These are phyloP conservation scores for Sonneratia caseolaris DNA, from an alignment of 345 rosid species.

Conservation along the genomic window DNA sequence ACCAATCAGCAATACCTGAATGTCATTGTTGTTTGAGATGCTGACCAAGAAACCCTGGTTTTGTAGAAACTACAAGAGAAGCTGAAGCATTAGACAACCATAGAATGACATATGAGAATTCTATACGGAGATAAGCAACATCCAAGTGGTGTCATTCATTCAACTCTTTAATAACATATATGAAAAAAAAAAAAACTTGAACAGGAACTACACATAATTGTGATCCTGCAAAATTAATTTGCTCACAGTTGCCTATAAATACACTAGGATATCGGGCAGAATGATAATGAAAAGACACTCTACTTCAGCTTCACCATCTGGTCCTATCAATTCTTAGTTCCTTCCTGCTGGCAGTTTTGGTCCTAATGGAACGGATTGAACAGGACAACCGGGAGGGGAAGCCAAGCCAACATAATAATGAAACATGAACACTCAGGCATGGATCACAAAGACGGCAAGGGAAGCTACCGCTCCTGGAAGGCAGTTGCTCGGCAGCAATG, in stretches of 20 bases:
- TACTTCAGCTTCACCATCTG: neutral
- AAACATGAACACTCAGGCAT: too few relatives aligned
- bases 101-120: neutral
- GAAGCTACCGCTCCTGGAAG: conserved; percentile 74
- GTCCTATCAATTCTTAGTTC: neutral
- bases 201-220: neutral
- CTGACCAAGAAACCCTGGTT: conserved; percentile 50
- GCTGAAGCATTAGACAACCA: conserved; percentile 6
- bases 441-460: conserved; percentile 60
- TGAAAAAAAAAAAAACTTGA: neutral
- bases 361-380: neutral
- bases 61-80: conserved; percentile 49
- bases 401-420: too few relatives aligned
- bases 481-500: conserved; percentile 82
- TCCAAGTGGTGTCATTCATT: neutral
- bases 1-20: conserved; percentile 34
- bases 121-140: neutral
- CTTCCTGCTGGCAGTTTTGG: neutral
- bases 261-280: neutral
- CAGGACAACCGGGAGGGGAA: too few relatives aligned
- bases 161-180: neutral
- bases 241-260: neutral
- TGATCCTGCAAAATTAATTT: neutral
- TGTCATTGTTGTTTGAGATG: conserved; percentile 43
- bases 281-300: neutral